Percentiles rank a stretch among this genome's conserved stretches.
phyloP scores from a whole-genome alignment of 768 basidiomycete species.

The Boletus eberwhitei region DNA sequence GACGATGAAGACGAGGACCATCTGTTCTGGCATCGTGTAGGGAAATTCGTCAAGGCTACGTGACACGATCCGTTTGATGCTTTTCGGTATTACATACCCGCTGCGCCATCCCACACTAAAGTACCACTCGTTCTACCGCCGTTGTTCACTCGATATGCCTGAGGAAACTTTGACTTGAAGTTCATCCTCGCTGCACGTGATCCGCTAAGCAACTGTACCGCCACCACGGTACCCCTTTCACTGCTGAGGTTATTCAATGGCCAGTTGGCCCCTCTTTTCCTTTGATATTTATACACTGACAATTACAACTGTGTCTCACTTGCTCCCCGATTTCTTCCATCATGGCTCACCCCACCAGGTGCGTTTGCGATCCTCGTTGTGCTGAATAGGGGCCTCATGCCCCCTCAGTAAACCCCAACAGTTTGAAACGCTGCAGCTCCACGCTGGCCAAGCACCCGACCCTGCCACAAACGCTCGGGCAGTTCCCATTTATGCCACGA shows the following conservation, averaged over 20 bases:
- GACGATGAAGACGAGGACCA: conserved; percentile 53
- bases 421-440: conserved; percentile 78
- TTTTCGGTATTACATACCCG: neutral
- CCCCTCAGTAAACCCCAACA: conserved; percentile 31
- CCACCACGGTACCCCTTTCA: neutral
- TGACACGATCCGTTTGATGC: neutral
- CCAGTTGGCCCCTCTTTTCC: neutral
- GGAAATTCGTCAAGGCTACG: conserved; percentile 49
- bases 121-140: neutral
- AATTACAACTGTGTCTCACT: neutral
- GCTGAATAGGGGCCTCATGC: neutral
- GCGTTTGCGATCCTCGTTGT: neutral
- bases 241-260: neutral
- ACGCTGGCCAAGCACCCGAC: conserved; percentile 67
- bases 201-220: neutral
- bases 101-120: neutral
- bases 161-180: neutral
- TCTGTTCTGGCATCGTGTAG: conserved; percentile 59
- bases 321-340: neutral
- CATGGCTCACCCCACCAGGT: conserved; percentile 8
- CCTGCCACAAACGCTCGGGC: conserved; percentile 68
- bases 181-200: too few relatives aligned
- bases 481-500: conserved; percentile 72
- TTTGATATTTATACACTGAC: neutral
- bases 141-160: neutral